Evolutionary conservation across 257 asterid genomes (phyloP), one percentile per base, ranked within the genome.

Genomic region (Gentiana macrophylla): DNA sequence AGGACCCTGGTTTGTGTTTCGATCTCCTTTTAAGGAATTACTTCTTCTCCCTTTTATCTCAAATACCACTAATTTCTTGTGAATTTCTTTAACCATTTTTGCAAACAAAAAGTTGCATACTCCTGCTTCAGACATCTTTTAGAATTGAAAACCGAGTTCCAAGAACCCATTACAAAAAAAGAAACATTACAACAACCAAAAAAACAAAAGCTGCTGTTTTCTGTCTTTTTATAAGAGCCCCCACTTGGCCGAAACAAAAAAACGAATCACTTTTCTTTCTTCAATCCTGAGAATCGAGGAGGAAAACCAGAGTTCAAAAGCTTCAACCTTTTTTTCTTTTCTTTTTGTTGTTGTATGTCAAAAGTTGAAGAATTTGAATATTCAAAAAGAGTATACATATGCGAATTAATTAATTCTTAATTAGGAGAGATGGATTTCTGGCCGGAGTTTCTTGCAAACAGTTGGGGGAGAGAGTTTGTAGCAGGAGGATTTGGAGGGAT

Each of bases 401-500:
- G 15, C 54, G 32, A 6, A 35, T 15, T 44, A 46, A 15, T 48
- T 12, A 50, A 7, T 41, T 32, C 13, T n/a, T 52, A 8, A 36
- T 35, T 15, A 6, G 33, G 43, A 12, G 2, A 41, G 38, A 91
- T 91, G 98, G 96, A 86, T 72, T 75, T 74, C 49, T 80, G 94
- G 96, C 94, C 75, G 48, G 87, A 82, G 69, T 84, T 82, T 73
- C 79, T 80, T 10, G 94, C 92, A 1, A 80, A 79, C 70, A 73
- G 78, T 59, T 80, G 84, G 84, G 95, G 90, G 6, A 74, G 62
- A 52, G 97, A 89, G 45, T 89, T 89, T 71, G 86, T 81, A 55
- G 94, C 93, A 15, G 97, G 97, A 62, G 94, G 94, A 57, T 60
- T 69, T 3, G 95, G 94, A 35, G 95, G 97, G 50, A 68, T 74